phyloP scores from a whole-genome alignment of 2,329 filamentous ascomycete species.

The Sclerotinia glacialis region DNA sequence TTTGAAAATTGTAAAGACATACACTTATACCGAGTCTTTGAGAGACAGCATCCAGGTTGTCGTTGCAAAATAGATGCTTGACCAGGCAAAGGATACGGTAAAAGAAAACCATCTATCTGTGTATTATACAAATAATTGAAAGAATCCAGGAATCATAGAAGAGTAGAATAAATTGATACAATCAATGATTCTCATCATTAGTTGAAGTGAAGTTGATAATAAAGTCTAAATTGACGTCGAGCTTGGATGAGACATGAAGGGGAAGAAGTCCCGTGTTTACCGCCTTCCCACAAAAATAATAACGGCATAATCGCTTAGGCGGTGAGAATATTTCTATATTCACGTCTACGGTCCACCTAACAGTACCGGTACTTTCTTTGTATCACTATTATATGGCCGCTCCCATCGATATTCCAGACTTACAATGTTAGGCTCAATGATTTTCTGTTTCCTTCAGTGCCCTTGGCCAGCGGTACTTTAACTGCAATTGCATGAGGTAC shows the following conservation, averaged over 20 bases:
- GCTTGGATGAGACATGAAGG: neutral
- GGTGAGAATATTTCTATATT: neutral
- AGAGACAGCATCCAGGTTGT: conserved; percentile 6
- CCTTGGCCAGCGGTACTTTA: neutral
- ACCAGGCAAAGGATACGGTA: neutral
- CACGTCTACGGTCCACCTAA: neutral
- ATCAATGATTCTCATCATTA: neutral
- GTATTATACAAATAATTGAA: neutral
- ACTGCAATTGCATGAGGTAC: neutral
- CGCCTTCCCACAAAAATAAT: neutral
- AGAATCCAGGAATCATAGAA: neutral
- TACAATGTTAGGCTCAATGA: neutral
- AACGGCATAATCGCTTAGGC: neutral
- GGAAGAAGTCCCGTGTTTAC: neutral
- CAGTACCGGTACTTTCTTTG: too few relatives aligned
- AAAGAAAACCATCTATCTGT: neutral
- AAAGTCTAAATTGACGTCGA: neutral
- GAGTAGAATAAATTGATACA: neutral
- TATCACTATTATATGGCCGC: neutral
- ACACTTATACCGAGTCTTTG: conserved; percentile 3
- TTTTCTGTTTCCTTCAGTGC: neutral
- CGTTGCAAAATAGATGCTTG: neutral
- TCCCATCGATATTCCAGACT: neutral
- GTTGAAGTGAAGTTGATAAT: neutral
- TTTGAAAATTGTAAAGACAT: neutral